Evolutionary conservation across 108 stramenopile species (phyloP), one percentile per base, ranked within the genome.

Genomic region (Conticribra weissflogii): DNA sequence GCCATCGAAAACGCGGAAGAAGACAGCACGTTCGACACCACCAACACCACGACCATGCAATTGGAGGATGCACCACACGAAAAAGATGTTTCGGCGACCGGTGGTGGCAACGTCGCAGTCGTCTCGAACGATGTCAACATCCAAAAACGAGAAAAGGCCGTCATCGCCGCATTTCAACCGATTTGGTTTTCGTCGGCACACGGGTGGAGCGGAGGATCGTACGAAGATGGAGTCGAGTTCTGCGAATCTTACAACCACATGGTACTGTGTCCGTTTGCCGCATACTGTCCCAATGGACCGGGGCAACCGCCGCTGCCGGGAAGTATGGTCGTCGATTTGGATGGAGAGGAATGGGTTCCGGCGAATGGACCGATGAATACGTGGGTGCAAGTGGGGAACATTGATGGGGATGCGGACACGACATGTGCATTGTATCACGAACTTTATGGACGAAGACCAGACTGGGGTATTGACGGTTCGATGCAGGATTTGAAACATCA

Each of bases 321-420:
- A 12, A 66, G 69, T 52, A 78, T 66, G 63, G 52, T 58, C 3
- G 5, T 54, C 34, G 32, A 65, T 3, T 19, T 55, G 22, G 69
- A 78, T 31, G 65, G 64, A 18, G 63, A 71, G 28, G 59, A 78
- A 44, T 78, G 77, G 77, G 77, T 62, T 34, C 77, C 77, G 3
- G 59, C 62, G 2, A 68, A 59, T 50, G 75, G 75, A 19, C 51
- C 66, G 12, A 54, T 31, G 41, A 78, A 78, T 51, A 59, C 60
- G 17, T 78, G 77, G 77, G 69, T 78, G 9, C 68, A 68, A 52
- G 33, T 60, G 28, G 69, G 63, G 12, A 71, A 41, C 28, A 29
- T 63, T 14, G 68, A 27, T 25, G 59, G 59, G 29, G 59, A 74
- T 5, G 45, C 46, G 19, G 22, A 30, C 5, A 57, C 73, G 54